Evolutionary conservation across 2,329 filamentous ascomycete species (phyloP).

Genomic region (Botrytis medusae): DNA sequence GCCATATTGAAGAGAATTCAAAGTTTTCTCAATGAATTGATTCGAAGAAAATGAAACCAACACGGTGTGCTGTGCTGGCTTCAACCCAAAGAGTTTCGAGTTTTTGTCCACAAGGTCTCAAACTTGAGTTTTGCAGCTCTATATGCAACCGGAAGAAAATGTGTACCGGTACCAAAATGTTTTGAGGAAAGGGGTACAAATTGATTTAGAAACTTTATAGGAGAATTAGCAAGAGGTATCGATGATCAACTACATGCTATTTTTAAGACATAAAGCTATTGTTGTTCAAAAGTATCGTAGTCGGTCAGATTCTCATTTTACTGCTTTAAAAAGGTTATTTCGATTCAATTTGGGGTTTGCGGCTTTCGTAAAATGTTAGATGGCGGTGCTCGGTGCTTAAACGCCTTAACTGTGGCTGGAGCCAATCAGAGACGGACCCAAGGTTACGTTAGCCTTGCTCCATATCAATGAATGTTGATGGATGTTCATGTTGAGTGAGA

Average conservation of each 20-base stretch:
- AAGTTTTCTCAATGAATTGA: background rate
- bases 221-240: conserved; percentile 2
- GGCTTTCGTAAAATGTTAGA: conserved; percentile 7
- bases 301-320: conserved; percentile 23
- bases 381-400: background rate
- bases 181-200: background rate
- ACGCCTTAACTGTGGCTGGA: conserved; percentile 19
- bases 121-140: conserved; percentile 10
- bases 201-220: background rate
- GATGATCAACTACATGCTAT: conserved; percentile 11
- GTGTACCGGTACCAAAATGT: background rate
- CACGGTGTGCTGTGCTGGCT: conserved; percentile 17
- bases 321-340: conserved; percentile 19
- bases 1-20: conserved; percentile 23
- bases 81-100: conserved; percentile 9
- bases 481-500: background rate
- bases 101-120: conserved; percentile 15
- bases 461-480: background rate
- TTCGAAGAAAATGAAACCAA: background rate
- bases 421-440: conserved; percentile 12
- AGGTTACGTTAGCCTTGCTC: conserved; percentile 3
- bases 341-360: conserved; percentile 9
- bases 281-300: conserved; percentile 14
- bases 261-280: conserved; percentile 13
- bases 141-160: conserved; percentile 10